Evolutionary conservation across 352 stramenopile species (phyloP).

Genomic region (Discostella stelligera): DNA sequence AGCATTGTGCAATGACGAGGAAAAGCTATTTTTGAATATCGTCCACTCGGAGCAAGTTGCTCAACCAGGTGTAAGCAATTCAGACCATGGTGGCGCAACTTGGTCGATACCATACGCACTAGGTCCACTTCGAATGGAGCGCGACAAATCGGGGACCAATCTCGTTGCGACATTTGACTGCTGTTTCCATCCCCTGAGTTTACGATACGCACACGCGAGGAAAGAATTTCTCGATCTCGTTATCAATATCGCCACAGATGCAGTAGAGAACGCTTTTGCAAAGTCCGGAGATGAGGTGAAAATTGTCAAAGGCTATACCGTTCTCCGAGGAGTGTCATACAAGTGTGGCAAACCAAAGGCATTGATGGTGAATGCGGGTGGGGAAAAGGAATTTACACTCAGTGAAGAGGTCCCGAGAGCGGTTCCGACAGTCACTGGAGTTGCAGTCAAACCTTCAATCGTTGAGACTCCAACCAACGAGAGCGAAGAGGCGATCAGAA

Average conservation of each 20-base stretch:
- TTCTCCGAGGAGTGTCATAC: constrained; percentile 58
- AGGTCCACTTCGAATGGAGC: constrained; percentile 87
- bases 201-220: constrained; percentile 79
- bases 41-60: constrained; percentile 87
- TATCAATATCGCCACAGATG: constrained; percentile 86
- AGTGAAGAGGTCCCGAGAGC: neutral
- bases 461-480: neutral
- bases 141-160: constrained; percentile 82
- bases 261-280: constrained; percentile 78
- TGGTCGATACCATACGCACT: constrained; percentile 91
- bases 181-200: constrained; percentile 88
- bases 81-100: constrained; percentile 57
- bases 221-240: constrained; percentile 87
- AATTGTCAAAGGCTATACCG: constrained; percentile 50
- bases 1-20: constrained; percentile 6
- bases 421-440: neutral
- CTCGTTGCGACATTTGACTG: constrained; percentile 87
- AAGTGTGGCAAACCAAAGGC: constrained; percentile 55
- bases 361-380: constrained; percentile 41
- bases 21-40: constrained; percentile 94
- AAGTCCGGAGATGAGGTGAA: constrained; percentile 43
- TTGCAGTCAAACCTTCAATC: neutral
- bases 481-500: neutral
- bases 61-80: constrained; percentile 72
- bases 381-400: neutral